phyloP scores from a whole-genome alignment of 768 basidiomycete genomes.

The Lactarius pseudohatsudake region DNA sequence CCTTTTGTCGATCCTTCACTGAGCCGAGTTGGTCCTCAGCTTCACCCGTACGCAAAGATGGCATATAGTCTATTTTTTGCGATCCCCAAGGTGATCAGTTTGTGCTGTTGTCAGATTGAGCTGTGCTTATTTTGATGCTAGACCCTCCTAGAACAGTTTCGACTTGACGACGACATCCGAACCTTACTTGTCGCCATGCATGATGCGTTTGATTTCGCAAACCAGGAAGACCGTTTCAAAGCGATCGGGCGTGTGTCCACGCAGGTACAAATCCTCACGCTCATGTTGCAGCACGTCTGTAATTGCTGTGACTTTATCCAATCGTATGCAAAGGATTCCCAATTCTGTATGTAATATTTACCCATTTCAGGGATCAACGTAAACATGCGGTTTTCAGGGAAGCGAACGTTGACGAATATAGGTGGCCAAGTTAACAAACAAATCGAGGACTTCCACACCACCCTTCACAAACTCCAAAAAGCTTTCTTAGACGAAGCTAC shows the following conservation, averaged over 20 bases:
- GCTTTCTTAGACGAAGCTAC: background rate
- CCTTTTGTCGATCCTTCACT: background rate
- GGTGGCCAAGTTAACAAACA: background rate
- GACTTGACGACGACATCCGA: background rate
- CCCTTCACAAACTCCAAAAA: background rate
- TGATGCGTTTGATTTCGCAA: background rate
- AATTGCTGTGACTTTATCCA: conserved; percentile 4
- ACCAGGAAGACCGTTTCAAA: background rate
- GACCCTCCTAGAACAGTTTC: background rate
- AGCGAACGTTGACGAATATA: background rate
- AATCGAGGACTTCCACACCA: background rate
- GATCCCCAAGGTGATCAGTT: background rate
- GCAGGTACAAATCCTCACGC: background rate
- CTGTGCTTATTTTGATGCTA: background rate
- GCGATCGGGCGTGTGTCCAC: background rate
- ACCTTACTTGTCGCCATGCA: background rate
- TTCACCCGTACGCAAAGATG: background rate
- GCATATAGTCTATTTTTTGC: background rate
- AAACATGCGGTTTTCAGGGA: background rate
- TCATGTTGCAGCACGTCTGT: background rate
- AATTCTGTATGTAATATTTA: background rate
- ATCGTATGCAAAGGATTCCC: background rate
- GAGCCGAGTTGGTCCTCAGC: background rate
- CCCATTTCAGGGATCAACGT: too few species aligned
- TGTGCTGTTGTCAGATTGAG: background rate